Evolutionary conservation across 73 alveolate genomes (phyloP).

Genomic region (Paramecium primaurelia): DNA sequence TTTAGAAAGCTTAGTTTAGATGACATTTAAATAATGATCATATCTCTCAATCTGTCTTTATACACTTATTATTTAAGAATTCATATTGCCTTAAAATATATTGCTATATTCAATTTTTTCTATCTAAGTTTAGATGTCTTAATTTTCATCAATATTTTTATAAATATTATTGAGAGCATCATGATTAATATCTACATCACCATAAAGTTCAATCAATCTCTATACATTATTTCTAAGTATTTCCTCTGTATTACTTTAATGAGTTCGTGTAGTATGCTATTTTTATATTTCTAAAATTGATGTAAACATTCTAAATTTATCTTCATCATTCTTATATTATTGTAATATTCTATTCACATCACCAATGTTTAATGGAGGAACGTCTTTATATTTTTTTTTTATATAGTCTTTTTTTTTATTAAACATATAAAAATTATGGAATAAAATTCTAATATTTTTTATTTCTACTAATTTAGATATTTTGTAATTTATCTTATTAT

Average conservation of each 20-base stretch:
- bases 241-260: not conserved
- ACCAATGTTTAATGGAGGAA: conserved; percentile 11
- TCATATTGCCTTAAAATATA: not conserved
- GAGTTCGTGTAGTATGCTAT: not conserved
- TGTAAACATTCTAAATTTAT: not conserved
- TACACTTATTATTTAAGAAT: not conserved
- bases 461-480: not conserved
- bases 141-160: not conserved
- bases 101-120: not conserved
- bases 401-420: conserved; percentile 32
- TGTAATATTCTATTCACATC: conserved; percentile 30
- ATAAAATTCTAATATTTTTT: not conserved
- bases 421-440: not conserved
- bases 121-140: not conserved
- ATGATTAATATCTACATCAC: conserved; percentile 9
- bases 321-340: not conserved
- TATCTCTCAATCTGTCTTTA: not conserved
- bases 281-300: not conserved
- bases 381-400: conserved; percentile 31
- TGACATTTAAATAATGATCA: conserved; percentile 1
- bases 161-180: conserved; percentile 39
- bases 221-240: not conserved
- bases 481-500: not conserved
- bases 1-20: not conserved
- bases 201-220: conserved; percentile 39